Evolutionary conservation across 371 early-diverging fungal species (phyloP), one percentile per base, ranked within the genome.

Genomic region (Lichtheimia ornata): DNA sequence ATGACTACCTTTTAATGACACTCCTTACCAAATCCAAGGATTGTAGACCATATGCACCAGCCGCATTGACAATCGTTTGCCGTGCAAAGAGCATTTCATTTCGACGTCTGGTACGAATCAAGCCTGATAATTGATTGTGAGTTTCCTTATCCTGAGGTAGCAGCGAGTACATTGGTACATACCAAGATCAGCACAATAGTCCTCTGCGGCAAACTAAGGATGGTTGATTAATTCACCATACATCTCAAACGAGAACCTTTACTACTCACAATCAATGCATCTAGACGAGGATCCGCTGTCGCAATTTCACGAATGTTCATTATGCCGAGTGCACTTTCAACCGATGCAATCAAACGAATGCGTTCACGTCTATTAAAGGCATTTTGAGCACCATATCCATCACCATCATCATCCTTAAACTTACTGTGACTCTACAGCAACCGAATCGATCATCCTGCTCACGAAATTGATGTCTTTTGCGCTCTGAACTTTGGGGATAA

Each of bases 401-500:
- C 17, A 25, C 11, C 47, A 50, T 53, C 11, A 54, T 17, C 1
- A 15, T 14, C 30, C 17, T 12, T 11, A 5, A 35, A 70, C 79
- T 69, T 83, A 89, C 91, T 80, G 86, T 53, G 84, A 76, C 54
- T 83, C 89, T 0, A 88, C 81, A 4, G 91, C 93, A 3, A 91
- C 76, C 4, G 84, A 73, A 56, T 91, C 91, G 41, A 97, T 93
- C 84, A 89, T 85, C n/a, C 79, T 75, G 27, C 85, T 79, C 11
- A 97, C 93, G 72, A 88, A 88, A 42, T 85, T 82, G 43, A 96
- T 76, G 64, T 95, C 95, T 61, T 82, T 73, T 3, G 93, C 87
- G 11, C 85, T 81, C 58, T 93, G 88, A 5, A 94, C 95, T 71
- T 96, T 96, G 45, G 97, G 95, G 54, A 96, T 88, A n/a, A 96